Evolutionary conservation across 2,329 filamentous ascomycete species (phyloP), one percentile per base, ranked within the genome.

Genomic region (Myotisia sp.): DNA sequence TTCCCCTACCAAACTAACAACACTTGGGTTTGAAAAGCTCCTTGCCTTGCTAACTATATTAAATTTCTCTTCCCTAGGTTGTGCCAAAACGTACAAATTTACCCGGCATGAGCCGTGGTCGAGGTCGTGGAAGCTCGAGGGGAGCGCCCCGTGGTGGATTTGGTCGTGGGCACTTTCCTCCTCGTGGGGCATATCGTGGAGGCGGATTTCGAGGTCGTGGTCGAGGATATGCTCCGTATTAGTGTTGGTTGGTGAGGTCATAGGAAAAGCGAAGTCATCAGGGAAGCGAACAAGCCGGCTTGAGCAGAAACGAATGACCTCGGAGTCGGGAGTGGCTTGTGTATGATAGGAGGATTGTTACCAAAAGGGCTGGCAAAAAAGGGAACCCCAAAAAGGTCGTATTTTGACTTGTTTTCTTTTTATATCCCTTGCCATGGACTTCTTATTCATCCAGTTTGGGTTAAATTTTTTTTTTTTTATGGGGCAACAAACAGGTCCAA

Each of bases 21-120:
- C n/a, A n/a, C n/a, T n/a, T n/a, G n/a, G n/a, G n/a, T 26, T n/a
- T 13, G 12, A 26, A n/a, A 16, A 18, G 3, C 32, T 27, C 14
- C 34, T 13, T n/a, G 13, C 14, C 8, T 41, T n/a, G 17, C 21
- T 29, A 13, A 27, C 26, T 4, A 7, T 27, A 16, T 12, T 6
- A 5, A 16, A 4, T 26, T 20, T 19, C 22, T 17, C 9, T 29
- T 64, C 64, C 6, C 23, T 40, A 83, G 78, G 78, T 83, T 37
- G 74, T 78, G 14, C 87, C 90, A 21, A 98, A 98, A 67, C 80
- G 43, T 32, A 98, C 90, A 47, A 98, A 98, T 55, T 67, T 98
- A 34, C 90, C 90, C 1, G 90, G 90, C 40, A 87, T 98, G 84
- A 79, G 73, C 47, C 76, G 87, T 43, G 84, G 85, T 37, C 63